phyloP scores from a whole-genome alignment of 139 green algal species.

The Marvania coccoides region DNA sequence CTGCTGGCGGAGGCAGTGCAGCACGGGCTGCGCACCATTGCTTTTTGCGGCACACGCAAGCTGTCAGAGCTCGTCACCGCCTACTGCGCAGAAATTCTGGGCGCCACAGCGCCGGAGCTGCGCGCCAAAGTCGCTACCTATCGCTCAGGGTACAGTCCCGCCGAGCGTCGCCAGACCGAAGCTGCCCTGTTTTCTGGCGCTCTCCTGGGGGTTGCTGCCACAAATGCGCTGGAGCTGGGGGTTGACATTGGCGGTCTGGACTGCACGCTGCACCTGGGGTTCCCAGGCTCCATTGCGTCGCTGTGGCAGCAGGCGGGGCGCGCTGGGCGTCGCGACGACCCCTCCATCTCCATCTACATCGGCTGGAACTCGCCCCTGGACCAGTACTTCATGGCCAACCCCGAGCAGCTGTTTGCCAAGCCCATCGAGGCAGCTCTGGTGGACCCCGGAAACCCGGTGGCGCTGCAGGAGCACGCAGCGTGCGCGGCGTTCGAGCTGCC shows the following conservation, averaged over 20 bases:
- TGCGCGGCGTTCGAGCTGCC: conserved; percentile 76
- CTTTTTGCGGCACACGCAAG: conserved; percentile 95
- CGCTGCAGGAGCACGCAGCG: conserved; percentile 72
- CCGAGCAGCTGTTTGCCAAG: conserved; percentile 64
- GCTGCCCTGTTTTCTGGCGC: conserved; percentile 42
- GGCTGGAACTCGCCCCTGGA: conserved; percentile 88
- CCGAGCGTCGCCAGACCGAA: conserved; percentile 67
- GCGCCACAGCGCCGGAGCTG: conserved; percentile 54
- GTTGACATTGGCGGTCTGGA: conserved; percentile 92
- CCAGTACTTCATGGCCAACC: conserved; percentile 89
- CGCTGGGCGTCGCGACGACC: conserved; percentile 73
- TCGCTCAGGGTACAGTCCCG: conserved; percentile 43
- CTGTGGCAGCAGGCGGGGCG: conserved; percentile 78
- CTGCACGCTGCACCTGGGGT: conserved; percentile 86
- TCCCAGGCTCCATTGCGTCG: conserved; percentile 68
- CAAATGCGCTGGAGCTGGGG: conserved; percentile 93
- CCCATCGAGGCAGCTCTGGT: conserved; percentile 72
- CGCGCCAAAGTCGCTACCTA: conserved; percentile 59
- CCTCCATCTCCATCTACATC: conserved; percentile 72
- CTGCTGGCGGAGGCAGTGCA: conserved; percentile 38
- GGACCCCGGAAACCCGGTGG: conserved; percentile 55
- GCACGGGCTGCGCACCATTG: conserved; percentile 83
- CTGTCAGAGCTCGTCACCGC: conserved; percentile 87
- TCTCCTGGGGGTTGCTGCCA: conserved; percentile 76
- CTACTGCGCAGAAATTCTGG: conserved; percentile 78